Base-by-base conservation (phyloP, 139 green algal genomes). In the Bryopsis sp. region DNA sequence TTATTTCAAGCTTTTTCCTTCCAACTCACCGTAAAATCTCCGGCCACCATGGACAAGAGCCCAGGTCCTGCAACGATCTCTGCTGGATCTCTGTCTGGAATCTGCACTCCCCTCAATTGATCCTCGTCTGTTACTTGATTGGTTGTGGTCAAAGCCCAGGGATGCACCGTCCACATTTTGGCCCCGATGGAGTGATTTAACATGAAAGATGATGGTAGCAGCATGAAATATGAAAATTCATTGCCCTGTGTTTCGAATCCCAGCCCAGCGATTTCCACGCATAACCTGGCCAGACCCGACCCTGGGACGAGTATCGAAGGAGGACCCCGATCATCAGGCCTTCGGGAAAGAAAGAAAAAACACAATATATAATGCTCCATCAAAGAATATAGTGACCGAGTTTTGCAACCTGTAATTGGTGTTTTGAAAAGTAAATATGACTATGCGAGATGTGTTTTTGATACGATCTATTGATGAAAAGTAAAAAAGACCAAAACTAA, bases 221-320 rank as follows among this genome's bases (percentile, higher is more conserved):
- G 86, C 88, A 97, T 99, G 85, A 86, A 97, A 79, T 96, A 98
- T 39, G 70, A 86, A 83, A 96, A 95, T 83, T 99, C 94, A 68
- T 97, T 97, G 47, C 93, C 93, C 73, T 93, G 78, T 1, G 79
- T 81, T 35, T 84, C 76, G 66, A 84, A 88, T 46, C 89, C 89
- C 43, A 65, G 1, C 2, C 50, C 70, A 11, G 80, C 74, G 0
- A 94, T 70, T 19, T 96, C 89, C 3, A 83, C 68, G 58, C 81
- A 88, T 66, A 99, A 78, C 15, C 94, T 76, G 0, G 72, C 94
- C 33, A 99, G 74, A 24, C 94, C 94, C 0, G 81, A 83, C 2
- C 94, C 93, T 0, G 93, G 94, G 8, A 98, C 78, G 28, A 99
- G 80, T 57, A 94, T 77, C 1, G 71, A 62, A 24, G 87, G 81